Evolutionary conservation across 345 rosid genomes (phyloP).

Genomic region (Syzygium aromaticum): DNA sequence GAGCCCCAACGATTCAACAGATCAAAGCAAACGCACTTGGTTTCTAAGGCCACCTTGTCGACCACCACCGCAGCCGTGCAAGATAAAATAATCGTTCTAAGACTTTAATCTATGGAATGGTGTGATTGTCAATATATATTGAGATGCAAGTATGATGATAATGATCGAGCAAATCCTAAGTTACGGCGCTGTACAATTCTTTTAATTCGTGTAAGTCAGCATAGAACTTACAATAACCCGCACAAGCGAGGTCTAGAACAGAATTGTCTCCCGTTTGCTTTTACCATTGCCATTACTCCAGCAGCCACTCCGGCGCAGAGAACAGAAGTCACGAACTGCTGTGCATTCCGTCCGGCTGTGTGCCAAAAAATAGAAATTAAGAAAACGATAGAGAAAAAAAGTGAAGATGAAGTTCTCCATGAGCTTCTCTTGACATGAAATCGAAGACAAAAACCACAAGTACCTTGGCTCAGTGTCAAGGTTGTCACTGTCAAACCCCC

Average conservation of each 20-base stretch:
- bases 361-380: not conserved
- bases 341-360: constrained; percentile 66
- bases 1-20: not conserved
- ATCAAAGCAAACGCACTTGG: not conserved
- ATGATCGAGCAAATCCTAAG: not conserved
- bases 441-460: not conserved
- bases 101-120: not conserved
- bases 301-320: constrained; percentile 87
- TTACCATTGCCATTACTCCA: constrained; percentile 73
- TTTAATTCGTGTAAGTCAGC: not conserved
- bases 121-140: not conserved
- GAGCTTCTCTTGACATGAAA: not conserved
- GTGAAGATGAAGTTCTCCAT: not conserved
- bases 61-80: not conserved
- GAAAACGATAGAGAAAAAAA: not conserved
- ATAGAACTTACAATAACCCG: constrained; percentile 40
- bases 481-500: constrained; percentile 87
- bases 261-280: constrained; percentile 79
- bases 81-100: not conserved
- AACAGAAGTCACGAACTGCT: constrained; percentile 59
- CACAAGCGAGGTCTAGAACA: constrained; percentile 96
- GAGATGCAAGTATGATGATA: not conserved
- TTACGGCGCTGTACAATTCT: not conserved
- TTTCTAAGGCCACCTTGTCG: not conserved
- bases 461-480: constrained; percentile 87